phyloP scores from a whole-genome alignment of 1,284 basidiomycete species.

The Hymenochaete sp. region DNA sequence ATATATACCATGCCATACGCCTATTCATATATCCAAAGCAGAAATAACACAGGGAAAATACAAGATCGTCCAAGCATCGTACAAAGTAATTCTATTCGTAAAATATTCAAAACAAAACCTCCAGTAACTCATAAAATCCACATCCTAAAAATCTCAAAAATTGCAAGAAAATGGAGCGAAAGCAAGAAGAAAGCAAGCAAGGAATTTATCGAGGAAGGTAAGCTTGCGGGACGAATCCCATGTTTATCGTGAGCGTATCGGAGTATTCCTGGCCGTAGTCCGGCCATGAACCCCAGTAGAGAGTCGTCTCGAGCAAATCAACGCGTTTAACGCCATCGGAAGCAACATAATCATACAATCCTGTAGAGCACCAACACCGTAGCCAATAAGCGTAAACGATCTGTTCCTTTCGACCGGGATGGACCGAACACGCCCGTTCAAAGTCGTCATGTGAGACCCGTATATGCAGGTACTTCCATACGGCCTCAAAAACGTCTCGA shows the following conservation, averaged over 20 bases:
- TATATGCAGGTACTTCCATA: conserved; percentile 14
- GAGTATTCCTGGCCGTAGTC: conserved; percentile 7
- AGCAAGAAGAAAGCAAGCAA: not conserved
- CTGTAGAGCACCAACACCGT: conserved; percentile 5
- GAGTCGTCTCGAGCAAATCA: conserved; percentile 10
- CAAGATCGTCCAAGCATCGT: not conserved
- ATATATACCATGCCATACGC: no score
- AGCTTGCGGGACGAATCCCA: conserved; percentile 8
- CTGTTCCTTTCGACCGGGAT: not conserved
- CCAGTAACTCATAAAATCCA: not conserved
- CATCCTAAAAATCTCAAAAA: not conserved
- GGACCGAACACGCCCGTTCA: not conserved
- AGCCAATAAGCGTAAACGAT: conserved; percentile 6
- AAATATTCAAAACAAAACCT: not conserved
- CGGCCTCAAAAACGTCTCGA: conserved; percentile 10
- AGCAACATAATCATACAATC: conserved; percentile 4
- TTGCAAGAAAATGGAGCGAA: not conserved
- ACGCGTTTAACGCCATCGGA: conserved; percentile 14
- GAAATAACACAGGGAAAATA: not conserved
- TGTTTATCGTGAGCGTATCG: conserved; percentile 4
- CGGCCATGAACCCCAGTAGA: conserved; percentile 13
- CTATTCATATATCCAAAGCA: not conserved
- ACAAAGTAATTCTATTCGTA: not conserved
- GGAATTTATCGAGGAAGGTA: not conserved
- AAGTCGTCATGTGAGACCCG: conserved; percentile 7